Base-by-base conservation (phyloP, 139 green algal species). In the Chlamydomonas applanata region DNA sequence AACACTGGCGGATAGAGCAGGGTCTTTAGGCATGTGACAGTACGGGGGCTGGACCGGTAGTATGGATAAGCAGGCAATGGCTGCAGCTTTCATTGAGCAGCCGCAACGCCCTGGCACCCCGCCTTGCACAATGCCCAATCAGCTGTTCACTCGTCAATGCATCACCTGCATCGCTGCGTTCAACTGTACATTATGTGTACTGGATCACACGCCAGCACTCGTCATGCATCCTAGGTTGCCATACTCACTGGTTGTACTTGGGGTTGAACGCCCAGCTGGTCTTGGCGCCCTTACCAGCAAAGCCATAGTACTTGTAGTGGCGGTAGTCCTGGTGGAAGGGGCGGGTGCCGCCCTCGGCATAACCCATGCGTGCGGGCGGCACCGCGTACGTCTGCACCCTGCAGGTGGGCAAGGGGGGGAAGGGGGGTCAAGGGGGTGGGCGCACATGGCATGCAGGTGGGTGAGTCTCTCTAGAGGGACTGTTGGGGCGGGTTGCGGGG, bases 261-360 rank as follows among this genome's bases (percentile, higher is more conserved):
- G 84, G 80, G 63, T 85, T 86, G 78, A 82, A 69, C 2, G 75
- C 84, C 84, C 84, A 89, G 63, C 78, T 85, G 35, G 80, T 86
- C 68, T 85, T 86, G 33, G 84, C 84, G 1, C 84, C 84, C 22
- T 76, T 75, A 1, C 84, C 84, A 11, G 75, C 80, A 65, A 89
- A 89, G 19, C 79, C 80, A 52, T 76, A 83, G 62, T 89, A 86
- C 65, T 86, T 86, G 78, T 89, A 89, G 63, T 82, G 80, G 0
- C 75, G 63, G 69, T 89, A 89, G 49, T 83, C 80, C 46, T 89
- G 84, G 54, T 87, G 80, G 69, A 86, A 87, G 1, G 84, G 78
- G 27, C 71, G 66, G 25, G 65, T 67, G 13, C 80, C 84, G 24
- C 76, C 78, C 30, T 79, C 73, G 11, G 75, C 84, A 34, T 82